Evolutionary conservation across 2,329 filamentous ascomycete genomes (phyloP).

Genomic region (Botrytis squamosa): DNA sequence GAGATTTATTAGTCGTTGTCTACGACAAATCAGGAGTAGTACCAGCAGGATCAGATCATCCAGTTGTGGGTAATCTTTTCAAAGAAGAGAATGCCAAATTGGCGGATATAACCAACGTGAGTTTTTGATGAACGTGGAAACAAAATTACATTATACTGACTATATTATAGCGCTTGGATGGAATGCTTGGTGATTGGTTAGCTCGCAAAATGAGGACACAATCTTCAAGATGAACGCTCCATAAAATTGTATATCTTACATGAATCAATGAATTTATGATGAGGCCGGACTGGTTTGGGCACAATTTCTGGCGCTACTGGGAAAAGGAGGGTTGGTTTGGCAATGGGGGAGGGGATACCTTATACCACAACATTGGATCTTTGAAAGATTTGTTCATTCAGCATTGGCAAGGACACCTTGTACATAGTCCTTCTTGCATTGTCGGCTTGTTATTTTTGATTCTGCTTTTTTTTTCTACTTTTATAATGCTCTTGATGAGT

Average conservation of each 20-base stretch:
- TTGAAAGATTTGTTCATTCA: constrained; percentile 25
- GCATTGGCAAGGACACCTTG: constrained; percentile 15
- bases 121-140: constrained; percentile 35
- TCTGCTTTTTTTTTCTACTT: neutral
- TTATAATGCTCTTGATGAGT: constrained; percentile 6
- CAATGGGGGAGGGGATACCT: constrained; percentile 20
- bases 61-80: constrained; percentile 76
- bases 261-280: constrained; percentile 37
- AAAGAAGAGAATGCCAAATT: constrained; percentile 82
- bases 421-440: constrained; percentile 20
- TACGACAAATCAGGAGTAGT: constrained; percentile 86
- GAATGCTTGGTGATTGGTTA: constrained; percentile 81
- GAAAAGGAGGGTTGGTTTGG: constrained; percentile 20
- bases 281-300: constrained; percentile 24
- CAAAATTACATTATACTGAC: constrained; percentile 24
- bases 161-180: constrained; percentile 68
- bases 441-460: constrained; percentile 15
- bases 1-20: constrained; percentile 86
- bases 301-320: constrained; percentile 26
- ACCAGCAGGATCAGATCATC: constrained; percentile 80
- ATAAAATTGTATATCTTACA: constrained; percentile 29
- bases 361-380: constrained; percentile 25
- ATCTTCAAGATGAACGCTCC: constrained; percentile 29
- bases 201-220: constrained; percentile 61
- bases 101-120: constrained; percentile 77